These are phyloP conservation scores for Wickerhamiella infanticola DNA, from an alignment of 1,139 yeast genomes.

Conservation along the genomic window DNA sequence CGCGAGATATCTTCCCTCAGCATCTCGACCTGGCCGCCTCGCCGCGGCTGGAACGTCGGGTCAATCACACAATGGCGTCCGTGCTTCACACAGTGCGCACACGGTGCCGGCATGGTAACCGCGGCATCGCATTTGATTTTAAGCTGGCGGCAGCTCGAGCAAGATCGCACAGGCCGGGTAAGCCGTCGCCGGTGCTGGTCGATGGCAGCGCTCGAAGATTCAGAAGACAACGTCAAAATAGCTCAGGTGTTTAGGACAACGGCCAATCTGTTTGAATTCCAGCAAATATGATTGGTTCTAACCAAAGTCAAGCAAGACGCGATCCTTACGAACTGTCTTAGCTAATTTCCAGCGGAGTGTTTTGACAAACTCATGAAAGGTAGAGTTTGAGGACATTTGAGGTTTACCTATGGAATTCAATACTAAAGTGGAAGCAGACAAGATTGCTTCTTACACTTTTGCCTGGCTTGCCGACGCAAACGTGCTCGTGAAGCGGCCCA, in stretches of 20 bases:
- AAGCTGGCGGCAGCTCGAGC: constrained; percentile 90
- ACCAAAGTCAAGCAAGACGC: too few relatives aligned
- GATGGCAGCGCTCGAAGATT: neutral
- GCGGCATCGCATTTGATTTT: constrained; percentile 88
- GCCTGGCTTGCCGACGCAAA: constrained; percentile 11
- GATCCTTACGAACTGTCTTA: too few relatives aligned
- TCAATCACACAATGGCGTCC: constrained; percentile 74
- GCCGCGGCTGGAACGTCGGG: constrained; percentile 81
- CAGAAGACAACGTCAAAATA: neutral
- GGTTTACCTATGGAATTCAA: neutral
- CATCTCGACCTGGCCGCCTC: constrained; percentile 71
- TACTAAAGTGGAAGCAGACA: constrained; percentile 7
- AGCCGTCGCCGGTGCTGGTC: neutral
- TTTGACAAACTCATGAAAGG: too few relatives aligned
- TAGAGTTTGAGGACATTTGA: too few relatives aligned
- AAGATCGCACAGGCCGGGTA: constrained; percentile 69
- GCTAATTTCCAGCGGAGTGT: too few relatives aligned
- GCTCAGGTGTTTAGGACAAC: neutral
- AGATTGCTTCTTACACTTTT: constrained; percentile 8
- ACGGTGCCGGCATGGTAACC: constrained; percentile 67
- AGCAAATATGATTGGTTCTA: neutral
- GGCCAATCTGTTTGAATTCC: neutral
- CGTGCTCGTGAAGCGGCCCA: neutral
- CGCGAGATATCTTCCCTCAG: constrained; percentile 76
- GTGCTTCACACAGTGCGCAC: constrained; percentile 70